Base-by-base conservation (phyloP, 1,139 yeast species). In the Yamadazyma buinensis region DNA sequence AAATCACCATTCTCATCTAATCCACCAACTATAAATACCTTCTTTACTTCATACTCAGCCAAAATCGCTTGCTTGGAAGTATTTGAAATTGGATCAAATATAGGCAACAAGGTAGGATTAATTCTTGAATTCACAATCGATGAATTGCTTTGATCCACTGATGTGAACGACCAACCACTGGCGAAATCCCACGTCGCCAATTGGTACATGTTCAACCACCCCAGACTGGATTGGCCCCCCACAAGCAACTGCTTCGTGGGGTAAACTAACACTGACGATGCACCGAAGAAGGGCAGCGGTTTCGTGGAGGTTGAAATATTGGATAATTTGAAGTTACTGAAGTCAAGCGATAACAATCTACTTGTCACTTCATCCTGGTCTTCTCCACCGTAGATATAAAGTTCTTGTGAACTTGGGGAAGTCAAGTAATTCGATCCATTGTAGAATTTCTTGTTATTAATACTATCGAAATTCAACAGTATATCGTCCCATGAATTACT, bases 151-250 rank as follows among this genome's bases (percentile, higher is more conserved):
- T 43, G 27, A 12, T 38, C 29, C 4, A 62, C 53, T 24, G 46
- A 49, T 34, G 52, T 49, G 30, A 61, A 63, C 15, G 71, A 64
- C 75, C 75, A 69, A 0, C 75, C 75, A 18, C 70, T 52, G 26
- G 44, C 40, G 34, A 66, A 67, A 38, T 61, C 57, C 75, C 75
- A 69, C 0, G 71, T 62, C 3, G 75, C 75, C 26, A 69, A 48
- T 44, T 67, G 75, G 43, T 58, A 57, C 74, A 69, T 67, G 44
- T 55, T 67, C 29, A 69, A 49, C 75, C 75, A 69, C 0, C 72
- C 72, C 7, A 47, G 45, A 23, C 42, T 39, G 35, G 67, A 62
- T 36, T 61, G 53, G 2, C 75, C 75, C 0, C 74, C 75, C 34
- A 69, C 55, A 1, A 68, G 52, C 30, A 69, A 47, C 42, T 62